Evolutionary conservation across 2,329 filamentous ascomycete genomes (phyloP).

Genomic region (Fusarium fracticaudum): DNA sequence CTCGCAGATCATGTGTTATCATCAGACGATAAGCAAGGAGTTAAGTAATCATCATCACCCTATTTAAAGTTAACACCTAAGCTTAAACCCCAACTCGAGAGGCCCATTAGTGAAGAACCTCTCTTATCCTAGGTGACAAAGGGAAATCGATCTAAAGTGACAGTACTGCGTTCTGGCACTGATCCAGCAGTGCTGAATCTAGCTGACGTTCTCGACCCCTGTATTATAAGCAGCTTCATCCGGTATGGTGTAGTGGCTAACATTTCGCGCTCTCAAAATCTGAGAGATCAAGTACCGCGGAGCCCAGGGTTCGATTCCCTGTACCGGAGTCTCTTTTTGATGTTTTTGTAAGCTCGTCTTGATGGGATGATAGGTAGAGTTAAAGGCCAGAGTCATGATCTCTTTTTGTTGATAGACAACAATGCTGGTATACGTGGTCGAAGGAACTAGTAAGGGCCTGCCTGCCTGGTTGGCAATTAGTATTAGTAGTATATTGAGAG

Average conservation of each 20-base stretch:
- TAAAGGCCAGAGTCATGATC: not conserved
- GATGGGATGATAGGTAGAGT: not conserved
- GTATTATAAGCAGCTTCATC: slow-evolving; percentile 7
- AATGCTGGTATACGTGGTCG: not conserved
- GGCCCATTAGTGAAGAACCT: not conserved
- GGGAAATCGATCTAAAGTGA: not conserved
- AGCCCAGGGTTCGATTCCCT: slow-evolving; percentile 31
- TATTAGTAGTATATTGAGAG: not conserved
- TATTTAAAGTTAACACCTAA: not conserved
- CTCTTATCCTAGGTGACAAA: not conserved
- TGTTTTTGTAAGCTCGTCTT: not conserved
- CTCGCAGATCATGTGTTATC: not conserved
- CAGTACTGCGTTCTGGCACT: not conserved
- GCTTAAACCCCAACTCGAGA: not conserved
- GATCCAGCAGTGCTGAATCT: not conserved
- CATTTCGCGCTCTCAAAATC: slow-evolving; percentile 46
- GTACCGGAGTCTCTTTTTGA: slow-evolving; percentile 5
- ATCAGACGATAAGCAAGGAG: not conserved
- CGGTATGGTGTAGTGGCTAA: slow-evolving; percentile 49
- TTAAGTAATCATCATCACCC: not conserved
- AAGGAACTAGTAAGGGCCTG: not conserved
- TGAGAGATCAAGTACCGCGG: slow-evolving; percentile 33
- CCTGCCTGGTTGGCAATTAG: not conserved
- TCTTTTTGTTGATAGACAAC: not conserved
- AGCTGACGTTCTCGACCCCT: accelerated